Evolutionary conservation across 2,329 filamentous ascomycete genomes (phyloP).

Genomic region (Exophiala oligosperma): DNA sequence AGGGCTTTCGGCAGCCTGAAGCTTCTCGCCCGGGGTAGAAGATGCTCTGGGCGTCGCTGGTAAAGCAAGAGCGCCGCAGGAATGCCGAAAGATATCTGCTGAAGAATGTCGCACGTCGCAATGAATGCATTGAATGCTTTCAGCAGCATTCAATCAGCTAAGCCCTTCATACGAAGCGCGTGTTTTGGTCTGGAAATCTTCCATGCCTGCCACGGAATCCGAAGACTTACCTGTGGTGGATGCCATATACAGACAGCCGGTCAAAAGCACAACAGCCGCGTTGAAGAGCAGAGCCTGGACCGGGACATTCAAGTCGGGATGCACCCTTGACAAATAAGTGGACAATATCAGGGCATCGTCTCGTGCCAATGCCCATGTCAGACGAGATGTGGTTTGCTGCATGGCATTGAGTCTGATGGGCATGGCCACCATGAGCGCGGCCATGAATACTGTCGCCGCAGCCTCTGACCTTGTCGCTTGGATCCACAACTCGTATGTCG

Average conservation of each 20-base stretch:
- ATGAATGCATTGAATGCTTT: slow-evolving; percentile 32
- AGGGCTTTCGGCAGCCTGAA: slow-evolving; percentile 10
- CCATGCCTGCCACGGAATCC: too few relatives aligned
- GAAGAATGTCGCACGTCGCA: slow-evolving; percentile 22
- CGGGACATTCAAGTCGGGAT: slow-evolving; percentile 23
- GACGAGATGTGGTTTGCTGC: slow-evolving; percentile 22
- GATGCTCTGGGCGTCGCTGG: slow-evolving; percentile 26
- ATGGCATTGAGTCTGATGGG: slow-evolving; percentile 5
- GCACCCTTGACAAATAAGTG: slow-evolving; percentile 14
- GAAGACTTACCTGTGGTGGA: background rate
- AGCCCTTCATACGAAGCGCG: too few relatives aligned
- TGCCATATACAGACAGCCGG: slow-evolving; percentile 17
- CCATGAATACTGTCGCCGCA: slow-evolving; percentile 20
- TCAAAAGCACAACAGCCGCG: slow-evolving; percentile 15
- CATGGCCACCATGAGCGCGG: background rate
- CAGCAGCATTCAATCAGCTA: too few relatives aligned
- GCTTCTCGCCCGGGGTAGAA: slow-evolving; percentile 15
- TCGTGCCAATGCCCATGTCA: slow-evolving; percentile 33
- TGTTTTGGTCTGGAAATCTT: too few relatives aligned
- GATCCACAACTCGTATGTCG: slow-evolving; percentile 20
- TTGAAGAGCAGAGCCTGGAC: slow-evolving; percentile 28
- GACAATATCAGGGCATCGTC: slow-evolving; percentile 27
- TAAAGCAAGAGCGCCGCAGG: slow-evolving; percentile 32
- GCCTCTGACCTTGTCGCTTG: slow-evolving; percentile 19
- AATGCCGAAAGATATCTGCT: slow-evolving; percentile 30